Evolutionary conservation across 2,329 filamentous ascomycete species (phyloP), one percentile per base, ranked within the genome.

Genomic region (Pseudogymnoascus sp.): DNA sequence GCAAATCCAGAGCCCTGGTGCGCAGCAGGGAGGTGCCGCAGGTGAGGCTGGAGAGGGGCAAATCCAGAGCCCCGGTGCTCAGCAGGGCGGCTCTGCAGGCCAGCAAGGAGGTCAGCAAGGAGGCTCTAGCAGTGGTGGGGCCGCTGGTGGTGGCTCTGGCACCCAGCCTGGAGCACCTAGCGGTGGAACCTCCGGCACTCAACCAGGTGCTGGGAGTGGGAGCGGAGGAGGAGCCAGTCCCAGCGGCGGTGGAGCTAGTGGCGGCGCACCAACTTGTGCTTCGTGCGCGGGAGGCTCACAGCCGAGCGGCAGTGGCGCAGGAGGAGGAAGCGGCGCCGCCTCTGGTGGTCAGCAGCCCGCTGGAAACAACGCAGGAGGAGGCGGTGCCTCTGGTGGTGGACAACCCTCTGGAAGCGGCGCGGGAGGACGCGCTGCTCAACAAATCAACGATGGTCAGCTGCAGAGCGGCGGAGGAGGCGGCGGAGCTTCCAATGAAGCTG

Each of bases 1-100:
- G 16, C 18, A 14, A 11, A 77, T 2, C 78, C 77, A 0, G 78
- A 78, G 16, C 23, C n/a, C 43, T 33, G 23, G 35, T 21, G 65
- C 37, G 0, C 25, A 28, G 59, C 59, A 61, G 25, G 31, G 31
- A 18, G 18, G 18, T 18, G 18, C 18, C 18, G 18, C 18, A 8
- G 38, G 38, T 9, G 38, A 41, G 18, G 8, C 14, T 6, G n/a
- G n/a, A n/a, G 40, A 41, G 4, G 40, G 40, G 16, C 18, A 14
- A 11, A 77, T 2, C 78, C 77, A 0, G 78, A 78, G 16, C 23
- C n/a, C 43, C 33, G 23, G 35, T 21, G 65, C 37, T 0, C 25
- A 28, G 59, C 59, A 61, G 25, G 31, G 31, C 21, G 21, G 21
- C 21, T 21, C 21, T 21, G 21, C 21, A 33, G 31, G 7, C 9